Evolutionary conservation across 78 protist genomes (phyloP).

Genomic region (Pigoraptor vietnamica): DNA sequence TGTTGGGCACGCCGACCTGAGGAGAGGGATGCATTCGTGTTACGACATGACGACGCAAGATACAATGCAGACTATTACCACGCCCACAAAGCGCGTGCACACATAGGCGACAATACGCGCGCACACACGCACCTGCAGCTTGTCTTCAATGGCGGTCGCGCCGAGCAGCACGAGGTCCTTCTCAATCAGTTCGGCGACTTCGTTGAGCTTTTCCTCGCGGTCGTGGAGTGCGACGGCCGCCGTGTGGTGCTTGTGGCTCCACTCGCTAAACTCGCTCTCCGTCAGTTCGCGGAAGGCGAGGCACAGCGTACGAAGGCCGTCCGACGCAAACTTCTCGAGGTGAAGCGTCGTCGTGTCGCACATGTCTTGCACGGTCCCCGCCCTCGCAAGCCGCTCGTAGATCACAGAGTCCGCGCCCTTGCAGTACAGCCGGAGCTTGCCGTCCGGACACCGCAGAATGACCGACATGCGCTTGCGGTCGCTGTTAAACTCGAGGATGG

Average conservation of each 20-base stretch:
- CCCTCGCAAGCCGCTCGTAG: conserved; percentile 17
- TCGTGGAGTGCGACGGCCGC: conserved; percentile 43
- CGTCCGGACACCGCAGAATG: conserved; percentile 52
- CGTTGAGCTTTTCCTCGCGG: conserved; percentile 31
- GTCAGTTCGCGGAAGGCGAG: conserved; percentile 17
- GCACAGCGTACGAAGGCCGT: conserved; percentile 74
- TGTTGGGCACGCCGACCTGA: conserved; percentile 36
- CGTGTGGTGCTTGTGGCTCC: conserved; percentile 32
- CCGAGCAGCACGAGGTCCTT: conserved; percentile 62
- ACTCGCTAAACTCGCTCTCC: not conserved
- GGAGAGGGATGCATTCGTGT: no score
- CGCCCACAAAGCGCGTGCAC: no score
- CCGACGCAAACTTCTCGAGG: conserved; percentile 18
- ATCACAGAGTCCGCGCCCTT: conserved; percentile 86
- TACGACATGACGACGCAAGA: no score
- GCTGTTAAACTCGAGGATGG: conserved; percentile 71
- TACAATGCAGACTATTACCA: no score
- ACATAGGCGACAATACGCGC: no score
- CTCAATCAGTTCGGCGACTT: conserved; percentile 65
- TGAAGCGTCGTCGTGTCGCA: not conserved
- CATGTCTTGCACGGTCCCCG: not conserved
- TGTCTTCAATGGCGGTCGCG: conserved; percentile 32
- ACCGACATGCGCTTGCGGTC: conserved; percentile 89
- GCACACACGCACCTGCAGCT: no score
- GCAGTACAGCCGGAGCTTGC: conserved; percentile 38